phyloP scores from a whole-genome alignment of 1,284 basidiomycete species.

The Exobasidium cylindrosporum region DNA sequence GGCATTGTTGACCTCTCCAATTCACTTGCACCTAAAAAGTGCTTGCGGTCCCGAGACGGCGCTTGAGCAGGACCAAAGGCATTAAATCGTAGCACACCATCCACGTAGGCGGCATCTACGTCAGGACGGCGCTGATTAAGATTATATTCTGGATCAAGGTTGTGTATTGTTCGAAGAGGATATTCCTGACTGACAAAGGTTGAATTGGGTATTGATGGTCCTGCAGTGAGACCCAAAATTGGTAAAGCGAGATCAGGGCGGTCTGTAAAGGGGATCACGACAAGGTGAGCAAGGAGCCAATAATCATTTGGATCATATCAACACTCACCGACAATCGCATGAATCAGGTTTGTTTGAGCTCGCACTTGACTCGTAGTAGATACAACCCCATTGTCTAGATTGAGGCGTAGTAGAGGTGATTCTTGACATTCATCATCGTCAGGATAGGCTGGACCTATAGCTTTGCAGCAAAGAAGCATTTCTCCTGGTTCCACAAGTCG shows the following conservation, averaged over 20 bases:
- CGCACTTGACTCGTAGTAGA: slow-evolving; percentile 52
- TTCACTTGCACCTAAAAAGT: slow-evolving; percentile 9
- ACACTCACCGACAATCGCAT: slow-evolving; percentile 28
- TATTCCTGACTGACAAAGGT: slow-evolving; percentile 32
- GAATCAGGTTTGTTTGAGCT: slow-evolving; percentile 48
- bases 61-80: slow-evolving; percentile 46
- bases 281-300: too few relatives aligned
- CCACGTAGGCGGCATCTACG: slow-evolving; percentile 45
- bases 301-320: slow-evolving; percentile 3
- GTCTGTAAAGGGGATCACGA: slow-evolving; percentile 28
- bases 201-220: slow-evolving; percentile 35
- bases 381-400: slow-evolving; percentile 42
- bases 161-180: slow-evolving; percentile 19
- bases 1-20: slow-evolving; percentile 44
- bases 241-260: slow-evolving; percentile 39
- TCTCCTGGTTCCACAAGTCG: slow-evolving; percentile 18
- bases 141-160: background rate
- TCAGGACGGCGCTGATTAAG: background rate
- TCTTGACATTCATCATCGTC: slow-evolving; percentile 33
- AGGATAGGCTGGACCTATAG: slow-evolving; percentile 41
- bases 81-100: slow-evolving; percentile 53
- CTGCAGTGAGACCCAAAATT: slow-evolving; percentile 51
- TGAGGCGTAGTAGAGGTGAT: slow-evolving; percentile 36
- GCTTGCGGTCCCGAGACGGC: slow-evolving; percentile 18
- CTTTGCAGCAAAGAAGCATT: slow-evolving; percentile 43